Base-by-base conservation (phyloP, 2,329 filamentous ascomycete genomes). In the Calonectria pauciramosa region DNA sequence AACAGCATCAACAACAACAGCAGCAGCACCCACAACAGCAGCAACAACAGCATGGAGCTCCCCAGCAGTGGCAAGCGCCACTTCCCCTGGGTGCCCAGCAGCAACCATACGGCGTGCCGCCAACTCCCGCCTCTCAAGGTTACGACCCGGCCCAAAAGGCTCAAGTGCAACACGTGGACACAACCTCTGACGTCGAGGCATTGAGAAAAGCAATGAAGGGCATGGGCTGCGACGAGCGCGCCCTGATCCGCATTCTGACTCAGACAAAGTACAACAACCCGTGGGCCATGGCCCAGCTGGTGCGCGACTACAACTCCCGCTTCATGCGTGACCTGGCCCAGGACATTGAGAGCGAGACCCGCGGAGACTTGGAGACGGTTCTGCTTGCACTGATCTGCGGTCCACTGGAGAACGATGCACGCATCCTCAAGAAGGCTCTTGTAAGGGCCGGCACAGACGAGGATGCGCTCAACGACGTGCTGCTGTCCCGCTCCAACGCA, bases 121-220 rank as follows among this genome's bases (percentile, higher is more conserved):
- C 82, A 2, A 81, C 81, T 0, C 81, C 82, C 0, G 81, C 83
- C 3, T 84, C 82, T 0, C 72, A 71, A 3, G 82, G 81, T 16
- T 83, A 84, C 5, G 83, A 84, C n/a, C 44, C 63, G 0, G 72
- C 78, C 0, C 82, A 84, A 38, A 83, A 79, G 30, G 69, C 77
- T 1, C 80, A 52, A 65, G 68, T 73, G 0, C 76, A 77, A 3
- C 81, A 75, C n/a, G 78, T 84, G 14, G 80, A 86, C 38, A 85
- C 83, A 5, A 23, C 75, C 2, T 36, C 76, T 20, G 84, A 85
- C 8, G 79, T 79, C 0, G 82, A 85, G 72, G 56, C 73, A 1
- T 67, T 86, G 1, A 79, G 82, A 59, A 82, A 84, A 28, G 83
- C 84, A 1, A 85, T 85, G 84, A 83, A 83, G 72, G 83, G 82